Conservation (phyloP, 2,329 filamentous ascomycete species). For the Sphaerulina musiva region DNA sequence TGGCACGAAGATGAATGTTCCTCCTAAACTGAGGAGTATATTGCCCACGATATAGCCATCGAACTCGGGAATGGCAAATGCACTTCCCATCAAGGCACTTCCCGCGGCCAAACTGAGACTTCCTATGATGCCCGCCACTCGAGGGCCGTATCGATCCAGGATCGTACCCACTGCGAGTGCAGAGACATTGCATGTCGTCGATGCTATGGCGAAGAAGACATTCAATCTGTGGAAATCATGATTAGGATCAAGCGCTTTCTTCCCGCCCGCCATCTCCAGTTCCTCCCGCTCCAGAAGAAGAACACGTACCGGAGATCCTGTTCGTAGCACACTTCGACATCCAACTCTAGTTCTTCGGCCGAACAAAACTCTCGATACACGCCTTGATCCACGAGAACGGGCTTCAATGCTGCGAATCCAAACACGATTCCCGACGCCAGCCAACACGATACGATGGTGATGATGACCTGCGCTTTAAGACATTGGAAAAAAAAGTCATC, state of each 20-base stretch:
- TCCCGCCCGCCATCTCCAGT: neutral
- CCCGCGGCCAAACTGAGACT: slow-evolving; percentile 62
- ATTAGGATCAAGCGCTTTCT: neutral
- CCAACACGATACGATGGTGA: slow-evolving; percentile 66
- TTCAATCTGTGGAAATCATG: slow-evolving; percentile 51
- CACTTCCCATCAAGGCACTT: slow-evolving; percentile 63
- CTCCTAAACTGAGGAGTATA: slow-evolving; percentile 44
- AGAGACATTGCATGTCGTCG: slow-evolving; percentile 79
- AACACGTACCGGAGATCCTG: slow-evolving; percentile 45
- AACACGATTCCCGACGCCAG: slow-evolving; percentile 74
- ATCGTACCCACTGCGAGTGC: slow-evolving; percentile 79
- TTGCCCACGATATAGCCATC: slow-evolving; percentile 56
- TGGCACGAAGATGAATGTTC: slow-evolving; percentile 47
- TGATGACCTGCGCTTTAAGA: slow-evolving; percentile 57
- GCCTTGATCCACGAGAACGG: slow-evolving; percentile 65
- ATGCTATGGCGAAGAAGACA: slow-evolving; percentile 85
- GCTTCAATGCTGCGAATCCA: slow-evolving; percentile 78
- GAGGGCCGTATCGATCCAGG: slow-evolving; percentile 73
- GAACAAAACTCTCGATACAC: slow-evolving; percentile 63
- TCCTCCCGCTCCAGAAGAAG: no score
- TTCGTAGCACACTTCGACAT: slow-evolving; percentile 49
- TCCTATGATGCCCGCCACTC: slow-evolving; percentile 65
- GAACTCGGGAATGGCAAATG: slow-evolving; percentile 53
- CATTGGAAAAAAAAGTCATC: neutral
- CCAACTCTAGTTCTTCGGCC: slow-evolving; percentile 43